Evolutionary conservation across 768 basidiomycete genomes (phyloP).

Genomic region (Sporobolomyces pararoseus): DNA sequence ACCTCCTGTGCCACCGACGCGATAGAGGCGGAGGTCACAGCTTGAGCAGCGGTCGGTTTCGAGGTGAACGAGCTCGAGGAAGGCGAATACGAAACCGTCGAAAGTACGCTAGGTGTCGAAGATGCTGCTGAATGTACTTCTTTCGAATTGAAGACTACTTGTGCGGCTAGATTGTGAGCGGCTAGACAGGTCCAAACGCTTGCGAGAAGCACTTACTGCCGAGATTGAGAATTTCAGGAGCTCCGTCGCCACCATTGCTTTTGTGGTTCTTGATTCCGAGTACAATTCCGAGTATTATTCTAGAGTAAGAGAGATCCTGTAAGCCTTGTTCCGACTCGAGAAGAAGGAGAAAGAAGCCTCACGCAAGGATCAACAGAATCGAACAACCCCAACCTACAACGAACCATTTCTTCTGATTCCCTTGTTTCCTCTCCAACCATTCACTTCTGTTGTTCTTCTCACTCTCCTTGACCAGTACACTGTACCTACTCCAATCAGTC

Average conservation of each 20-base stretch:
- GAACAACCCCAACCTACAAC: conserved; percentile 6
- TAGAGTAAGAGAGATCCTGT: neutral
- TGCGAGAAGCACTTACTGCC: neutral
- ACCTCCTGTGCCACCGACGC: neutral
- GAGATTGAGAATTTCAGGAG: conserved; percentile 5
- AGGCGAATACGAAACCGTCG: neutral
- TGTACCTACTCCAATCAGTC: conserved; percentile 17
- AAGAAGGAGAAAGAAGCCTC: neutral
- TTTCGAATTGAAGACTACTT: conserved; percentile 5
- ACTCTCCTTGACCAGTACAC: neutral
- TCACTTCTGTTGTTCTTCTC: conserved; percentile 17
- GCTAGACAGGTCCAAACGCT: neutral
- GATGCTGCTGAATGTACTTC: neutral
- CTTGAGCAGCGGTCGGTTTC: neutral
- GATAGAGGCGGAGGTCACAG: neutral
- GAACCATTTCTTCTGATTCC: conserved; percentile 14
- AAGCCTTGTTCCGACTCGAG: neutral
- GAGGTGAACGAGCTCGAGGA: neutral
- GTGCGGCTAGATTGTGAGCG: too few species aligned
- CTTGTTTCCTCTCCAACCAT: conserved; percentile 13
- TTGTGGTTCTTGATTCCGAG: conserved; percentile 6
- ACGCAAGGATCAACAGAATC: conserved; percentile 15
- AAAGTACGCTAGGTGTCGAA: neutral
- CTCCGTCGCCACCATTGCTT: neutral
- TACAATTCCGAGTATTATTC: conserved; percentile 11